A percentile compares a stretch with the other conserved stretches of the same genome.
phyloP scores from a whole-genome alignment of 768 basidiomycete genomes.

The Tylopilus balloui region DNA sequence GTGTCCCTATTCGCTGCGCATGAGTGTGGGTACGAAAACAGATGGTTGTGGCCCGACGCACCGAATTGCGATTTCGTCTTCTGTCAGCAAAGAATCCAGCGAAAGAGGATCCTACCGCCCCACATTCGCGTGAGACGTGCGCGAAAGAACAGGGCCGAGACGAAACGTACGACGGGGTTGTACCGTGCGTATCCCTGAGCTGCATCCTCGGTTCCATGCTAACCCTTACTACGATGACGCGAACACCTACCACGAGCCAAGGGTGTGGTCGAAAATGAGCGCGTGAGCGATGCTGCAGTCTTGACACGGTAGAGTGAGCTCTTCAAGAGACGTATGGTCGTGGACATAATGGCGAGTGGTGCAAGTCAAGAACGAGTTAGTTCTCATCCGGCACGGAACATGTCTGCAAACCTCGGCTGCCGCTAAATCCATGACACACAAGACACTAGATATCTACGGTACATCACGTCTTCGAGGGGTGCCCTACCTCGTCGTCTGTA shows the following conservation, averaged over 20 bases:
- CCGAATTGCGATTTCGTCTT: conserved; percentile 89
- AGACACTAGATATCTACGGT: too few relatives aligned
- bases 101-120: conserved; percentile 76
- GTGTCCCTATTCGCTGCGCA: conserved; percentile 54
- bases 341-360: conserved; percentile 1
- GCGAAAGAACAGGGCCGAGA: neutral
- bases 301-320: conserved; percentile 9
- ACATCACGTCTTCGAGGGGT: too few relatives aligned
- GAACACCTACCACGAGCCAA: conserved; percentile 17
- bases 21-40: neutral
- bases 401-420: neutral
- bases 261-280: conserved; percentile 20
- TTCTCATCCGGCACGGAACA: conserved; percentile 18
- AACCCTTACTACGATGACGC: neutral
- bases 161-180: conserved; percentile 16
- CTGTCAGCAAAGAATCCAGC: conserved; percentile 74
- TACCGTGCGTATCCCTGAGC: conserved; percentile 22
- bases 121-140: conserved; percentile 2
- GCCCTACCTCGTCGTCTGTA: neutral
- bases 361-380: neutral
- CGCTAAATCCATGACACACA: too few relatives aligned
- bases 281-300: conserved; percentile 13
- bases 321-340: conserved; percentile 1
- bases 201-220: conserved; percentile 1
- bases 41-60: conserved; percentile 32